phyloP scores from a whole-genome alignment of 805 yeast genomes.

The Saturnispora galanensis region DNA sequence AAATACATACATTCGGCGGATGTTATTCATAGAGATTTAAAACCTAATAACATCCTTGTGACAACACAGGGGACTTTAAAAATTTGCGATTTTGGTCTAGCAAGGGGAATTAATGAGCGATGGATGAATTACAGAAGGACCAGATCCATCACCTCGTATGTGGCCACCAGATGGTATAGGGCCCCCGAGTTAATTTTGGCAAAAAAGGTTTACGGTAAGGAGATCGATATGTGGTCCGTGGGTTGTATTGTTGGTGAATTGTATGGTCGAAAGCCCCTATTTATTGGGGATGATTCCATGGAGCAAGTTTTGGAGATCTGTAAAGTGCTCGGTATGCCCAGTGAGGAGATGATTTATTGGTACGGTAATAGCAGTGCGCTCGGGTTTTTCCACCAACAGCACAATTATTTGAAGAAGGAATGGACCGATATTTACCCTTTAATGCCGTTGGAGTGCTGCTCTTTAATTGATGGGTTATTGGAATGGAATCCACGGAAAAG shows the following conservation, averaged over 20 bases:
- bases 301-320: conserved; percentile 65
- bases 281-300: conserved; percentile 62
- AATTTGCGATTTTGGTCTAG: conserved; percentile 90
- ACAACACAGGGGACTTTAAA: conserved; percentile 65
- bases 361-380: conserved; percentile 39
- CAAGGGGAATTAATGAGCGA: conserved; percentile 52
- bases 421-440: conserved; percentile 53
- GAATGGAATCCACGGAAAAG: conserved; percentile 57
- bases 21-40: conserved; percentile 84
- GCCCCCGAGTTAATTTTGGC: conserved; percentile 83
- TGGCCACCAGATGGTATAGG: conserved; percentile 92
- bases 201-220: conserved; percentile 47
- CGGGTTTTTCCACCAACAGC: conserved; percentile 36
- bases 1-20: conserved; percentile 88
- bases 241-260: conserved; percentile 88
- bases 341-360: conserved; percentile 32
- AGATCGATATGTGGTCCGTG: conserved; percentile 86
- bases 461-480: conserved; percentile 46
- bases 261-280: conserved; percentile 70
- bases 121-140: conserved; percentile 15
- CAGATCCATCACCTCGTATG: conserved; percentile 59
- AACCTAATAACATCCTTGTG: conserved; percentile 83
- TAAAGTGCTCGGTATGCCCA: conserved; percentile 64
- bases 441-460: conserved; percentile 35
- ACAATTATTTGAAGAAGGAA: conserved; percentile 30